phyloP scores from a whole-genome alignment of 2,329 filamentous ascomycete species.

The Myrmaecium sp. region DNA sequence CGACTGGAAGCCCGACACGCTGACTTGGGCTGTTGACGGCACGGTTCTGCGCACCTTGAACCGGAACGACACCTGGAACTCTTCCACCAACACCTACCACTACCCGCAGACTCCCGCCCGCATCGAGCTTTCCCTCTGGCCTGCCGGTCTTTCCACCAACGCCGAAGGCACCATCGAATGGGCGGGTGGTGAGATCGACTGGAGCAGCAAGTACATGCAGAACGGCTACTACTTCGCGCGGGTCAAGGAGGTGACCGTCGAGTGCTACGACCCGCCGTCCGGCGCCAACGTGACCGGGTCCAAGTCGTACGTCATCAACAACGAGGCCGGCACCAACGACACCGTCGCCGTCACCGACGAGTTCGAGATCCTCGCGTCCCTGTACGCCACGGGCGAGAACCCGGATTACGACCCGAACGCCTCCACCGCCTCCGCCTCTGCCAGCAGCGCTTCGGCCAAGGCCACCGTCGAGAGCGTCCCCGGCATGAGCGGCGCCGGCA shows the following conservation, averaged over 20 bases:
- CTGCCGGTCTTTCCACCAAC: constrained; percentile 66
- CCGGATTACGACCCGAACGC: constrained; percentile 32
- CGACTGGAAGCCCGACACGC: constrained; percentile 73
- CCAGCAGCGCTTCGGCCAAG: constrained; percentile 10
- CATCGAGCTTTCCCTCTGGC: constrained; percentile 91
- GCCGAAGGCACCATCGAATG: constrained; percentile 72
- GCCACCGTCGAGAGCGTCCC: constrained; percentile 33
- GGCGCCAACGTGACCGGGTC: constrained; percentile 43
- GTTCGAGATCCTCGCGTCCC: constrained; percentile 57
- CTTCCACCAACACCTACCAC: constrained; percentile 61
- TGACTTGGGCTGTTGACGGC: constrained; percentile 81
- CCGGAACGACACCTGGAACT: constrained; percentile 71
- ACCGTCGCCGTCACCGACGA: constrained; percentile 63
- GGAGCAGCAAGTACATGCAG: constrained; percentile 67
- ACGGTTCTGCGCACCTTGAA: constrained; percentile 56
- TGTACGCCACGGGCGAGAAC: constrained; percentile 66
- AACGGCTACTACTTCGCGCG: constrained; percentile 80
- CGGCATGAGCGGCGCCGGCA: constrained; percentile 36
- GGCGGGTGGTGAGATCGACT: constrained; percentile 83
- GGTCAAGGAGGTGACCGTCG: constrained; percentile 58
- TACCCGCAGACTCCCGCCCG: constrained; percentile 86
- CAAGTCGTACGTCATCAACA: constrained; percentile 58
- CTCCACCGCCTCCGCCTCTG: constrained; percentile 14
- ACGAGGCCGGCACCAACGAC: constrained; percentile 49
- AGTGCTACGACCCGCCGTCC: constrained; percentile 74